Evolutionary conservation across 495 filamentous ascomycete genomes (phyloP).

Genomic region (Elasticomyces elasticus): DNA sequence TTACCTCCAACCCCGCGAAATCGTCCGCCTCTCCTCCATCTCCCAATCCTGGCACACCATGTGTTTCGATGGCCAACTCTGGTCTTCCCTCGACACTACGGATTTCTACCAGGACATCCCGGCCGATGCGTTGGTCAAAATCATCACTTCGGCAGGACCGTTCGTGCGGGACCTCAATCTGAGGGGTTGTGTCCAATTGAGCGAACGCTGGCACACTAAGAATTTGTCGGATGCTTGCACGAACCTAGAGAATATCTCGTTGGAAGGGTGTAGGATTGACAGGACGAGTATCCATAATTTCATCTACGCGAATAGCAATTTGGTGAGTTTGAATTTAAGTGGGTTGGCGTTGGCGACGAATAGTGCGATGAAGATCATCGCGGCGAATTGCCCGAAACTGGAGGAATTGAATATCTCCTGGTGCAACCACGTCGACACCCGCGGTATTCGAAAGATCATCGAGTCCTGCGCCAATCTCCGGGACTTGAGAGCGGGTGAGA

Average conservation of each 20-base stretch:
- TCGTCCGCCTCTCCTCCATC: constrained; percentile 72
- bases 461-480: constrained; percentile 59
- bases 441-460: constrained; percentile 65
- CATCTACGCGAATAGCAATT: constrained; percentile 61
- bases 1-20: constrained; percentile 67
- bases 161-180: constrained; percentile 87
- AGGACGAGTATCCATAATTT: constrained; percentile 68
- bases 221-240: constrained; percentile 67
- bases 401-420: constrained; percentile 82
- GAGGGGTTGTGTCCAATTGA: constrained; percentile 64
- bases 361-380: constrained; percentile 76
- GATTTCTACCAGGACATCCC: constrained; percentile 83
- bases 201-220: constrained; percentile 66
- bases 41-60: constrained; percentile 70
- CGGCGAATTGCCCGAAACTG: constrained; percentile 68
- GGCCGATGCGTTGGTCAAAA: constrained; percentile 68
- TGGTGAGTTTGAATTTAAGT: constrained; percentile 75
- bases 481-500: constrained; percentile 75
- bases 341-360: constrained; percentile 74
- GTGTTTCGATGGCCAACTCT: constrained; percentile 93
- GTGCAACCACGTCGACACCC: constrained; percentile 77
- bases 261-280: constrained; percentile 85
- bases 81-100: constrained; percentile 73
- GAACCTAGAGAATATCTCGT: constrained; percentile 76
- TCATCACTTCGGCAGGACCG: constrained; percentile 74